Evolutionary conservation across 1,284 basidiomycete genomes (phyloP), one percentile per base, ranked within the genome.

Genomic region (Ganoderma meredithae): DNA sequence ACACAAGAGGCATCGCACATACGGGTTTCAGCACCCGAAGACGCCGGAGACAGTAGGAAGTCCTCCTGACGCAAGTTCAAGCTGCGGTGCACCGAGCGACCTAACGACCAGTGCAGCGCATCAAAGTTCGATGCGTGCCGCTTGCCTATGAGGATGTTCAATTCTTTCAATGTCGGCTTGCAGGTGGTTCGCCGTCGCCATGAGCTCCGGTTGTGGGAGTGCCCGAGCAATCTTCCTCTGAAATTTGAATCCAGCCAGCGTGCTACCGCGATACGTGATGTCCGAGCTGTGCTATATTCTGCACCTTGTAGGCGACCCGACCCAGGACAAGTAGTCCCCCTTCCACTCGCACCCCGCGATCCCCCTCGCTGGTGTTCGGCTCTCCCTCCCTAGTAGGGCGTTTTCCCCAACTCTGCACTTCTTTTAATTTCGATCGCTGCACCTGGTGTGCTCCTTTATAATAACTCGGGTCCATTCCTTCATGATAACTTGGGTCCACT

Each of bases 251-350:
- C 52, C 25, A 12, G 27, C 52, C 31, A 33, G 15, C 33, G 5
- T 36, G 55, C 33, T 36, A 31, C 55, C 15, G 19, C 27, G 31
- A 19, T 12, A 36, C 31, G 19, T 56, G 55, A 33, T 31, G 27
- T 56, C 55, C 44, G 44, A 47, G 44, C 44, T 22, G n/a, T 47
- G 44, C 44, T 47, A 47, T 47, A 47, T 47, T 47, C n/a, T 9
- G n/a, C n/a, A 47, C 44, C n/a, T n/a, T 8, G 9, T 44, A 17
- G 17, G 43, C 17, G 17, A 19, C 17, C n/a, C 44, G 41, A 41
- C 43, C 49, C 25, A 25, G 22, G 10, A 49, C 47, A 36, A 36
- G 36, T 36, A 36, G 36, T 6, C 36, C 36, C 36, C 36, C 36
- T 36, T 49, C 19, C 22, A 25, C 49, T 27, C 31, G 52, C 31